Conservation (phyloP, 2,329 filamentous ascomycete genomes). For the Hyphodiscus sp. region DNA sequence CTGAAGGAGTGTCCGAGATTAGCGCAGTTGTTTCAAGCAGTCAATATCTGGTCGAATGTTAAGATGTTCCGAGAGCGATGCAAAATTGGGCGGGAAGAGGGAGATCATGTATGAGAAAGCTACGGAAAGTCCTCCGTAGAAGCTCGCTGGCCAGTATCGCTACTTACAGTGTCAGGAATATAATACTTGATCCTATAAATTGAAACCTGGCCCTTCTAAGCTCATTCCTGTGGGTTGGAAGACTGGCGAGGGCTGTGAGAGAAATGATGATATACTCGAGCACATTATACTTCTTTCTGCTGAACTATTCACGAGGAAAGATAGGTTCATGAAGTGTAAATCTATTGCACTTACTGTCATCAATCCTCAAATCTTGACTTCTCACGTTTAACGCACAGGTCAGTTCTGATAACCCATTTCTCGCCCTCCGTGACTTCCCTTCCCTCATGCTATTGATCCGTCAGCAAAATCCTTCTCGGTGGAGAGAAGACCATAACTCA, state of each 20-base stretch:
- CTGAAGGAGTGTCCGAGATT: conserved; percentile 26
- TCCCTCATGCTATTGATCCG: conserved; percentile 61
- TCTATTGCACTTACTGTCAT: background rate
- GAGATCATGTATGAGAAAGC: background rate
- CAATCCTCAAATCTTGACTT: background rate
- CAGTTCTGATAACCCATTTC: conserved; percentile 87
- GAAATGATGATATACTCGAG: background rate
- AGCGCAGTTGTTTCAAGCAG: background rate
- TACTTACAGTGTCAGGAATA: too few relatives aligned
- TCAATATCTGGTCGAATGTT: too few relatives aligned
- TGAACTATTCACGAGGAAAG: background rate
- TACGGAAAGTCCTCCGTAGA: background rate
- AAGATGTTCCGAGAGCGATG: conserved; percentile 24
- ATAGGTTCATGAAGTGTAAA: background rate
- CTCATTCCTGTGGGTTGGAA: too few relatives aligned
- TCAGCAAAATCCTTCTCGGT: conserved; percentile 3
- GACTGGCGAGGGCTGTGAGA: too few relatives aligned
- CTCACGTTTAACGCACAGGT: conserved; percentile 61
- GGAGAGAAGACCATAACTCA: conserved; percentile 32
- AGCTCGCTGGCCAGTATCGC: too few relatives aligned
- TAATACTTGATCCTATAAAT: too few relatives aligned
- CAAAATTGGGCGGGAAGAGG: conserved; percentile 19
- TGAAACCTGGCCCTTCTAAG: too few relatives aligned
- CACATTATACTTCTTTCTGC: background rate
- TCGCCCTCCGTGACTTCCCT: conserved; percentile 71